Evolutionary conservation across 306 rosid species (phyloP).

Genomic region (Fagus sylvatica): DNA sequence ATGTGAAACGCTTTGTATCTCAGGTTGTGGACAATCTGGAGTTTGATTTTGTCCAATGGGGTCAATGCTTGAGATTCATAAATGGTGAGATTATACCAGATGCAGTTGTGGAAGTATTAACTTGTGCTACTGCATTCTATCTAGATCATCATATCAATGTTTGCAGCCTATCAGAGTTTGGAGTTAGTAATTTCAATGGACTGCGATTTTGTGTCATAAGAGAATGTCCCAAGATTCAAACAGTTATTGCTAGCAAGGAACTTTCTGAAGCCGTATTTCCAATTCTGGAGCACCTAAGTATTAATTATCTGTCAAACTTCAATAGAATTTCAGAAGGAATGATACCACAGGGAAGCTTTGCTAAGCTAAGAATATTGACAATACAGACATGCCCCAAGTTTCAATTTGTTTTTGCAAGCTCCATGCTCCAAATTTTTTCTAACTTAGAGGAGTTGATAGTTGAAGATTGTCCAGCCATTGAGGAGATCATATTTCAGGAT

Average conservation of each 20-base stretch:
- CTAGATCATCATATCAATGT: constrained; percentile 2
- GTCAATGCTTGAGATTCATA: background rate
- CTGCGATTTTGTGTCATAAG: background rate
- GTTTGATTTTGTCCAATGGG: background rate
- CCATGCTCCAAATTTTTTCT: no score
- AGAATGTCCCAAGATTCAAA: constrained; percentile 1
- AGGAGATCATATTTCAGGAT: no score
- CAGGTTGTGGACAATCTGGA: background rate
- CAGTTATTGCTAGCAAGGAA: background rate
- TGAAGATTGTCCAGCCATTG: no score
- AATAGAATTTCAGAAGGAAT: background rate
- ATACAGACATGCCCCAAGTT: constrained; percentile 4
- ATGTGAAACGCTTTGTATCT: background rate
- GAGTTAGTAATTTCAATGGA: background rate
- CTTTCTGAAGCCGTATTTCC: background rate
- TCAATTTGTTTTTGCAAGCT: constrained; percentile 1
- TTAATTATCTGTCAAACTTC: background rate
- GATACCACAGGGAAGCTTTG: background rate
- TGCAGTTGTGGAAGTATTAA: constrained; percentile 4
- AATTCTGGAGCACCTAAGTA: background rate
- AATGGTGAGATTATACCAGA: background rate
- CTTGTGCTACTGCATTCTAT: background rate
- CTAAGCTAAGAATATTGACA: constrained; percentile 1
- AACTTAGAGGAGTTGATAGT: no score
- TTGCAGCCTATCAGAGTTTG: background rate